phyloP scores from a whole-genome alignment of 2,329 filamentous ascomycete species.

The Curvularia verruculosa region DNA sequence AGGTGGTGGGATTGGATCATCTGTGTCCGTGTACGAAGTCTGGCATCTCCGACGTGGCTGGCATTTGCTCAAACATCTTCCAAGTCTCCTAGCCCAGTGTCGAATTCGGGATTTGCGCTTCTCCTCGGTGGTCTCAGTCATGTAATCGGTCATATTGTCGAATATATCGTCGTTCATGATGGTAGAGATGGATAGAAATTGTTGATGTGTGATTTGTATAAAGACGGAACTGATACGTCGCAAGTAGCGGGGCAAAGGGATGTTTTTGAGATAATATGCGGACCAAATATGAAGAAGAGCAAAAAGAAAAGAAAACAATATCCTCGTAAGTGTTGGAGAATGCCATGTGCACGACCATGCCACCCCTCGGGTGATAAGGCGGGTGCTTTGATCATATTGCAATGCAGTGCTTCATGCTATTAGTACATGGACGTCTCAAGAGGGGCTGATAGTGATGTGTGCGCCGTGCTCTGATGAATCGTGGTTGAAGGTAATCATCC shows the following conservation, averaged over 20 bases:
- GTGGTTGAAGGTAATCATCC: not conserved
- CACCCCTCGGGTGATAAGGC: not conserved
- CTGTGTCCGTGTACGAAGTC: conserved; percentile 4
- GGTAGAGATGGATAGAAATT: not conserved
- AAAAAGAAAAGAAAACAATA: not conserved
- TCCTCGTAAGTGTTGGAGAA: not conserved
- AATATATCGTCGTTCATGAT: not conserved
- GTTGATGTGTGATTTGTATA: not conserved
- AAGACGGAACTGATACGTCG: not conserved
- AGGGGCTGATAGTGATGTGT: conserved; percentile 10
- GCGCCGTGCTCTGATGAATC: not conserved
- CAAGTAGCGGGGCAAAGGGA: not conserved
- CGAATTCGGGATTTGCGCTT: conserved; percentile 10
- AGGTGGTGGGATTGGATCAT: not conserved
- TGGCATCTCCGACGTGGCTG: conserved; percentile 10
- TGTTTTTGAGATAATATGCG: not conserved
- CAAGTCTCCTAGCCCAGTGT: conserved; percentile 12
- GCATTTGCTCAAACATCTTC: conserved; percentile 7
- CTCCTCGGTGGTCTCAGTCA: not conserved
- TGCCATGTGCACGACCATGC: conserved; percentile 1
- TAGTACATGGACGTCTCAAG: not conserved
- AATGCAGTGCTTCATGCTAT: not conserved
- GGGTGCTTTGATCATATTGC: not conserved
- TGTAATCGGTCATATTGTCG: not conserved
- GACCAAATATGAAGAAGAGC: not conserved